Evolutionary conservation across 2,329 filamentous ascomycete species (phyloP).

Genomic region (Pestalotiopsis sp.): DNA sequence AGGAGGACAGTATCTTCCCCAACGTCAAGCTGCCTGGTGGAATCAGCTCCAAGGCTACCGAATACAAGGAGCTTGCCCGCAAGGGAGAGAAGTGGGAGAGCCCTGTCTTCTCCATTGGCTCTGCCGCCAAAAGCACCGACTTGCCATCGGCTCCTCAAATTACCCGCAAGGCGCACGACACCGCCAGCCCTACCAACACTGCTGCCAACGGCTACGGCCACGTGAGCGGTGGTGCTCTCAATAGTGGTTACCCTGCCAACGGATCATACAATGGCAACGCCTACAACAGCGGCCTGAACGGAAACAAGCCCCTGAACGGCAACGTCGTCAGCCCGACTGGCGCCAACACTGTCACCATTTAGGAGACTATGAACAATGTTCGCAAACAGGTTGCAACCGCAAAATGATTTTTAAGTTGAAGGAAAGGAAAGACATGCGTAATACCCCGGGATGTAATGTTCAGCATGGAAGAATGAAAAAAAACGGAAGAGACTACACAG

Average conservation of each 20-base stretch:
- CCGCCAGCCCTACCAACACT: constrained; percentile 8
- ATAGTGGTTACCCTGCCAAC: neutral
- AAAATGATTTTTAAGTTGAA: neutral
- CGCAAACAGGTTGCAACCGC: neutral
- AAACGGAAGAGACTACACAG: neutral
- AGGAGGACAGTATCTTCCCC: constrained; percentile 88
- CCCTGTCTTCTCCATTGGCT: constrained; percentile 86
- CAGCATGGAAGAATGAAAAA: neutral
- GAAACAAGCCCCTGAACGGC: constrained; percentile 3
- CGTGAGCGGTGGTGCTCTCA: neutral
- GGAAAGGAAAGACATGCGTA: neutral
- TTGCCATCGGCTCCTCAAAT: constrained; percentile 63
- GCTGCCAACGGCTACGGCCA: neutral
- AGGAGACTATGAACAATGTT: neutral
- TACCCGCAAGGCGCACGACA: constrained; percentile 43
- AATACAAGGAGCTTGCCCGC: constrained; percentile 83
- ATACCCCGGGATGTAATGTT: constrained; percentile 1
- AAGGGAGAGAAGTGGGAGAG: constrained; percentile 97
- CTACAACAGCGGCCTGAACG: neutral
- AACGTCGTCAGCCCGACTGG: neutral
- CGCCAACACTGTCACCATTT: constrained; percentile 9
- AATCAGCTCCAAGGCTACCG: constrained; percentile 89
- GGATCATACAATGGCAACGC: neutral
- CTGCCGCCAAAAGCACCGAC: constrained; percentile 68
- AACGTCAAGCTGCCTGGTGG: constrained; percentile 82